Conservation (phyloP, 2,329 filamentous ascomycete species). For the Alternaria brassicicola region DNA sequence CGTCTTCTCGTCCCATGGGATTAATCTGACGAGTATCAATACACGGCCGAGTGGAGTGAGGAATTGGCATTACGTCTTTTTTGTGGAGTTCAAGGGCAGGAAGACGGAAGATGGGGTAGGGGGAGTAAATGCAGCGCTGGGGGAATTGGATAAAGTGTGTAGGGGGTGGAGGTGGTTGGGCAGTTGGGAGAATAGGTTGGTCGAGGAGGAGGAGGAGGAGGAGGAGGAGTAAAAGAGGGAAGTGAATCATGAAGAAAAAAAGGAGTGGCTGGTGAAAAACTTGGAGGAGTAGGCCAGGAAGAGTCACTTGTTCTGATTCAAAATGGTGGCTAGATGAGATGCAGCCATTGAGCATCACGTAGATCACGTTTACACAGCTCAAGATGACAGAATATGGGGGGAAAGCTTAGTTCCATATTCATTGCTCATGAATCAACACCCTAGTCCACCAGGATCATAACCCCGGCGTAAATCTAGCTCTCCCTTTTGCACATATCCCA, state of each 20-base stretch:
- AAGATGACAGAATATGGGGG: accelerated
- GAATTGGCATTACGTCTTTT: slow-evolving; percentile 93
- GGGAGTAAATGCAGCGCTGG: slow-evolving; percentile 63
- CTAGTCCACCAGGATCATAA: background rate
- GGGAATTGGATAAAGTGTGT: slow-evolving; percentile 63
- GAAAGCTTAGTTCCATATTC: background rate
- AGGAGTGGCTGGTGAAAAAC: background rate
- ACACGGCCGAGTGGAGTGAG: slow-evolving; percentile 75
- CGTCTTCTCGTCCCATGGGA: slow-evolving; percentile 72
- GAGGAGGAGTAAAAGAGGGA: background rate
- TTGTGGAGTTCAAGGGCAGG: slow-evolving; percentile 83
- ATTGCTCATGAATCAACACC: background rate
- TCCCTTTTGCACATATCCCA: background rate
- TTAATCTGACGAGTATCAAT: slow-evolving; percentile 92
- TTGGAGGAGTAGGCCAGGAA: background rate
- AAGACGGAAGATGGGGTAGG: slow-evolving; percentile 55
- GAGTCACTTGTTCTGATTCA: background rate
- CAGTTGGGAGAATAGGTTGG: slow-evolving; percentile 61
- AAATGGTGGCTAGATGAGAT: background rate
- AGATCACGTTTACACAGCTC: background rate
- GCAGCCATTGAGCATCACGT: background rate
- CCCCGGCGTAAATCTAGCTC: background rate
- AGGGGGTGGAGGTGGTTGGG: slow-evolving; percentile 71
- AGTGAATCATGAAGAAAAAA: too few relatives aligned
- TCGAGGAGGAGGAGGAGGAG: background rate